Conservation (phyloP, 495 filamentous ascomycete species). For the Penicillium canescens region DNA sequence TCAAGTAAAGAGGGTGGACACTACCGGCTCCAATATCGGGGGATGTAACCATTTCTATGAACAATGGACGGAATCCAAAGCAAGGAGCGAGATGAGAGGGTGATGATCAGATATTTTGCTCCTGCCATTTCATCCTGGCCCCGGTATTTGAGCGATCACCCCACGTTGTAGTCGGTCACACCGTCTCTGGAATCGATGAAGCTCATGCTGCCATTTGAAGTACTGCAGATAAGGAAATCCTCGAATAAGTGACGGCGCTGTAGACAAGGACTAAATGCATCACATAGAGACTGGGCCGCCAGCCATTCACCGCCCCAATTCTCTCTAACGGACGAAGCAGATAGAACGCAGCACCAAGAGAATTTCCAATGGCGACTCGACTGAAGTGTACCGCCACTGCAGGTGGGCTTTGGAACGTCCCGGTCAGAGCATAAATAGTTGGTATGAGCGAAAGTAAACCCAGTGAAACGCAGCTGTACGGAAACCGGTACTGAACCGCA, state of each 20-base stretch:
- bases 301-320: not conserved
- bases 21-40: too few relatives aligned
- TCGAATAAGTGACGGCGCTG: not conserved
- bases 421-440: conserved; percentile 5
- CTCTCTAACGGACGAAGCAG: conserved; percentile 5
- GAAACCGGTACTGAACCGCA: conserved; percentile 2
- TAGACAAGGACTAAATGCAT: conserved; percentile 3
- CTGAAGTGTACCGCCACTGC: conserved; percentile 6
- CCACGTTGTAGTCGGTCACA: not conserved
- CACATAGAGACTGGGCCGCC: conserved; percentile 2
- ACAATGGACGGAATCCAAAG: too few relatives aligned
- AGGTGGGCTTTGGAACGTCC: not conserved
- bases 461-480: conserved; percentile 4
- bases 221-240: not conserved
- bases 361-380: conserved; percentile 1
- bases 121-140: not conserved
- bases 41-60: too few relatives aligned
- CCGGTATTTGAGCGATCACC: not conserved
- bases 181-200: not conserved
- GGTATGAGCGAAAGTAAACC: conserved; percentile 2
- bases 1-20: too few relatives aligned
- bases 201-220: not conserved
- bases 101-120: not conserved
- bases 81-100: too few relatives aligned
- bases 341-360: conserved; percentile 1